These are phyloP conservation scores for Gloeostereum incarnatum DNA, from an alignment of 768 basidiomycete species.

Conservation along the genomic window DNA sequence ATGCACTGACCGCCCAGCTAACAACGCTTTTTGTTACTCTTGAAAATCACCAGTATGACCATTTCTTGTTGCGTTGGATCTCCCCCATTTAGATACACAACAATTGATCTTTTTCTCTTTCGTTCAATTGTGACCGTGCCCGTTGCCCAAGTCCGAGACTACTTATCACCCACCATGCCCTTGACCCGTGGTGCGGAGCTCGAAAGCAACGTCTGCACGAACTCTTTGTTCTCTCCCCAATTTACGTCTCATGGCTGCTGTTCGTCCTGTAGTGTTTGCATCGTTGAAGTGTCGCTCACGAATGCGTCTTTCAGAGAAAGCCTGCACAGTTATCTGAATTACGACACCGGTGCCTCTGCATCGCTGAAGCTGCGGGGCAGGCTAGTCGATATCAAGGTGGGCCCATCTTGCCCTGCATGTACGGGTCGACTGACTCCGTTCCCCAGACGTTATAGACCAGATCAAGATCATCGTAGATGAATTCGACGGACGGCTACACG, in stretches of 20 bases:
- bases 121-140: no score
- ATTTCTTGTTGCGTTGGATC: no score
- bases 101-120: no score
- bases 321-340: no score
- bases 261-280: no score
- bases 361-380: slow-evolving; percentile 82
- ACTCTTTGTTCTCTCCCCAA: neutral
- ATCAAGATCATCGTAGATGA: slow-evolving; percentile 68
- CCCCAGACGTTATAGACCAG: slow-evolving; percentile 64
- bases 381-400: slow-evolving; percentile 84
- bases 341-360: slow-evolving; percentile 36
- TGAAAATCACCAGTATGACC: no score
- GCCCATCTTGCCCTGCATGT: slow-evolving; percentile 6
- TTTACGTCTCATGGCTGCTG: neutral
- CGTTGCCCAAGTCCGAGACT: no score
- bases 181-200: neutral
- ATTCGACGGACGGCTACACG: slow-evolving; percentile 58
- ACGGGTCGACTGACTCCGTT: slow-evolving; percentile 5
- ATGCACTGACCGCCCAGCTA: no score
- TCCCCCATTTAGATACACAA: no score
- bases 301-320: no score
- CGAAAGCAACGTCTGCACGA: neutral
- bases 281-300: no score
- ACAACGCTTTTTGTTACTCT: no score
- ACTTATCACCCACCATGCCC: neutral